Conservation (phyloP, 2,329 filamentous ascomycete species). For the Lachnellula occidentalis region DNA sequence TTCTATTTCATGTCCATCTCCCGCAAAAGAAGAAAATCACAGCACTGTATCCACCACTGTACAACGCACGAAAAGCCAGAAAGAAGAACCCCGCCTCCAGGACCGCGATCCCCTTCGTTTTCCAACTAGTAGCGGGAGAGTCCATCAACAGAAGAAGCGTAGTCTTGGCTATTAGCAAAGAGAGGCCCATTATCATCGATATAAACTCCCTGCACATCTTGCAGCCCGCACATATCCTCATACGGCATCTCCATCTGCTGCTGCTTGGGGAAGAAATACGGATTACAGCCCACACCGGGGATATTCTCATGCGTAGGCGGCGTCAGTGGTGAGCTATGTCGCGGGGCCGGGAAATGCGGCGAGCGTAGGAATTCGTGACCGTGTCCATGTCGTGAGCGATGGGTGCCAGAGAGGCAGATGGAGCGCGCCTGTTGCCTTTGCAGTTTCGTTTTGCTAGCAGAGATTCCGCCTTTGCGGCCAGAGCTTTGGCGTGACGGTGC, state of each 20-base stretch:
- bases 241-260: slow-evolving; percentile 18
- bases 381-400: neutral
- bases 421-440: slow-evolving; percentile 13
- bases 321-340: slow-evolving; percentile 21
- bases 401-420: slow-evolving; percentile 8
- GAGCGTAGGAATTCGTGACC: slow-evolving; percentile 5
- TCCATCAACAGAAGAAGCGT: slow-evolving; percentile 15
- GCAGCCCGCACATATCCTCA: slow-evolving; percentile 20
- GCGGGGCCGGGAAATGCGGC: neutral
- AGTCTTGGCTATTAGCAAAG: slow-evolving; percentile 19
- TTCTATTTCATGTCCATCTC: too few relatives aligned
- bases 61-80: neutral
- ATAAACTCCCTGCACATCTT: slow-evolving; percentile 26
- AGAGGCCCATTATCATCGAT: slow-evolving; percentile 21
- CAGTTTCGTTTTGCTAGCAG: slow-evolving; percentile 17
- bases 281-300: slow-evolving; percentile 8
- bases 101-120: too few relatives aligned
- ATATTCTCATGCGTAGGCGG: slow-evolving; percentile 16
- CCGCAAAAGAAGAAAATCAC: too few relatives aligned
- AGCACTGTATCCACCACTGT: neutral
- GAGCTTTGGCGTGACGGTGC: slow-evolving; percentile 27
- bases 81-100: neutral
- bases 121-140: neutral
- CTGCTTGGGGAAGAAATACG: slow-evolving; percentile 19
- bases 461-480: slow-evolving; percentile 23